Evolutionary conservation across 1,284 basidiomycete genomes (phyloP), one percentile per base, ranked within the genome.

Genomic region (Cutaneotrichosporon sp.): DNA sequence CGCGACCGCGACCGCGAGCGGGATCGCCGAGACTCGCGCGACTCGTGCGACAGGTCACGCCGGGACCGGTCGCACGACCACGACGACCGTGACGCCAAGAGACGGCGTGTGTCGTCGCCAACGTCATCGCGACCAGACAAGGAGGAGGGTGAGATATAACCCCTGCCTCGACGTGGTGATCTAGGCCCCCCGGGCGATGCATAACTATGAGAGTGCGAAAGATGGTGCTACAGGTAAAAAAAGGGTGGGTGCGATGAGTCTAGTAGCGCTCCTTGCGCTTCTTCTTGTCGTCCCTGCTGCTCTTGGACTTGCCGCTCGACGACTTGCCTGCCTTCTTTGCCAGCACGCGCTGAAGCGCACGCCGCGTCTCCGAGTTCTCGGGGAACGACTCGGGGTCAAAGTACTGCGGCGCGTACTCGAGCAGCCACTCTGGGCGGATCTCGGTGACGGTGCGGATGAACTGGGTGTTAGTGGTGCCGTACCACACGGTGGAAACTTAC

Each of bases 381-480:
- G 68, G 68, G 66, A 74, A 74, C 3, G 61, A 55, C 23, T 59
- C 51, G 17, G 70, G 67, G 61, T 74, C 72, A 59, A 72, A 98
- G 77, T 97, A 97, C 23, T 70, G 69, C 0, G 82, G 75, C 0
- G 91, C 90, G 61, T 80, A 85, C 68, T 97, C 91, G 39, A 96
- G 74, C 15, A 97, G 76, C 90, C 96, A 97, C 67, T 97, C 92
- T 2, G 87, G 82, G 66, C 83, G 80, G 51, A 97, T 82, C 59
- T 93, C 90, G 1, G 91, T 87, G 18, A 94, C 89, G 0, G 89
- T 96, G 37, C 94, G 84, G 66, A 98, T 93, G 66, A 88, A 97
- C 55, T 85, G 83, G 55, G 7, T 30, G 49, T 44, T 15, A 47
- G 45, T 14, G 8, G 37, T 23, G n/a, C 13, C 8, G 2, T 8